Base-by-base conservation (phyloP, 2,329 filamentous ascomycete genomes). In the Cladorrhinum sp. region DNA sequence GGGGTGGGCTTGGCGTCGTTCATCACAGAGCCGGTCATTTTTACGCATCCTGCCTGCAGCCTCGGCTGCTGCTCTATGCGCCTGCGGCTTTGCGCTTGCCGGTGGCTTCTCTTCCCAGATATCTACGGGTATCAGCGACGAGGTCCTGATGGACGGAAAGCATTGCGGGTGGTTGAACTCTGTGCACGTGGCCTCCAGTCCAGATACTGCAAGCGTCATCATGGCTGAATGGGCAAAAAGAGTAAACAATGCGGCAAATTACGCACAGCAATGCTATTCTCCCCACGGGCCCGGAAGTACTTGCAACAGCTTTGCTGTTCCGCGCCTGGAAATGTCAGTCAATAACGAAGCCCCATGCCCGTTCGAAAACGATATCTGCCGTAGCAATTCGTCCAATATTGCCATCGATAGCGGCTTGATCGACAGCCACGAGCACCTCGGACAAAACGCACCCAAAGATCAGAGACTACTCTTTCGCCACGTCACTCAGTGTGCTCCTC, bases 31-130 rank as follows among this genome's bases (percentile, higher is more conserved):
- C 24, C 28, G 20, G 8, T 36, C 33, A 9, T 36, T 36, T 3
- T 3, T 36, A 10, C 33, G 33, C 2, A 10, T 36, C 3, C 33
- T 36, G 2, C 33, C 33, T 36, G 33, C 33, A 3, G 33, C 33
- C 8, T 16, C 12, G 2, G 33, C 33, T 16, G 49, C 21, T 24
- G 51, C 9, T 10, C 57, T 33, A 18, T 54, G 10, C n/a, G 18
- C 24, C 59, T 53, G 20, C 20, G 39, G 20, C 30, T 56, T 55
- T 20, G 49, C 48, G 14, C 28, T 59, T 5, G 60, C 63, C 7
- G 49, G 57, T 30, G 58, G 58, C 14, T 62, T 64, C 52, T 64
- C 63, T 6, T 62, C 63, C 2, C 55, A 33, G 26, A 57, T 62
- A 36, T 36, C 33, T 2, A 36, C 33, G 33, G 33, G 33, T n/a